Percentiles rank a stretch among this genome's conserved stretches.
Conservation (phyloP, 768 basidiomycete species). For the Tricholoma sp. region DNA sequence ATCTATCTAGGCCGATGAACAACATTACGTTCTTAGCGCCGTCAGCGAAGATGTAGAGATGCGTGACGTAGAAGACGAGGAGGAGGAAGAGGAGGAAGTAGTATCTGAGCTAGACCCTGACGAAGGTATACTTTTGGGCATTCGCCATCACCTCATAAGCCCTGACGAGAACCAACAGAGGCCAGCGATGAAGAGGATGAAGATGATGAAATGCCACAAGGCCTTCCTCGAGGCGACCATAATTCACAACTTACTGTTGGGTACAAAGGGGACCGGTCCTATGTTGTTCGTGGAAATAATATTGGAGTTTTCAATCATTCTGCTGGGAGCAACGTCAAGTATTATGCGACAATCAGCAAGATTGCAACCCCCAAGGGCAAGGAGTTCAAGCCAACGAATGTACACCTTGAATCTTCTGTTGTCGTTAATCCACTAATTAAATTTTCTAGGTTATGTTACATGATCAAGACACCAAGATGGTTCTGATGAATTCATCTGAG, state of each 20-base stretch:
- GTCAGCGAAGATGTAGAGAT: slow-evolving; percentile 87
- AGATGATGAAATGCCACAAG: slow-evolving; percentile 40
- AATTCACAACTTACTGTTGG: slow-evolving; percentile 93
- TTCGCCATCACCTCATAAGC: not conserved
- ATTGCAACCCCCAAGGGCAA: slow-evolving; percentile 76
- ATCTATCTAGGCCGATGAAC: slow-evolving; percentile 66
- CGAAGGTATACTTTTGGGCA: slow-evolving; percentile 39
- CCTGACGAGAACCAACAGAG: slow-evolving; percentile 26
- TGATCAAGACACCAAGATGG: slow-evolving; percentile 94
- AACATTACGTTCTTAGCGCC: slow-evolving; percentile 73
- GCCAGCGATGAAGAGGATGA: slow-evolving; percentile 37
- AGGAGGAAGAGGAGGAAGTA: slow-evolving; percentile 77
- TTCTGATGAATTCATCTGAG: slow-evolving; percentile 79
- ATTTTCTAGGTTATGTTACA: slow-evolving; percentile 83
- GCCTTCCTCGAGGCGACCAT: slow-evolving; percentile 49
- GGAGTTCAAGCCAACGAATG: slow-evolving; percentile 82
- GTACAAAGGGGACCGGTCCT: slow-evolving; percentile 92
- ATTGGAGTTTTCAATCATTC: slow-evolving; percentile 87
- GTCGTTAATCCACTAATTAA: slow-evolving; percentile 7
- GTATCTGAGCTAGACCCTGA: slow-evolving; percentile 59
- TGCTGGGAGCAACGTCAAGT: slow-evolving; percentile 68
- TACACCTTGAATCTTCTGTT: slow-evolving; percentile 24
- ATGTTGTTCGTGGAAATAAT: slow-evolving; percentile 86
- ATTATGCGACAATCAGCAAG: slow-evolving; percentile 82
- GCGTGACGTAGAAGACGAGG: slow-evolving; percentile 69